Percentiles rank a stretch among this genome's conserved stretches.
Conservation (phyloP, 305 asterid genomes). For the Plantago lanceolata region DNA sequence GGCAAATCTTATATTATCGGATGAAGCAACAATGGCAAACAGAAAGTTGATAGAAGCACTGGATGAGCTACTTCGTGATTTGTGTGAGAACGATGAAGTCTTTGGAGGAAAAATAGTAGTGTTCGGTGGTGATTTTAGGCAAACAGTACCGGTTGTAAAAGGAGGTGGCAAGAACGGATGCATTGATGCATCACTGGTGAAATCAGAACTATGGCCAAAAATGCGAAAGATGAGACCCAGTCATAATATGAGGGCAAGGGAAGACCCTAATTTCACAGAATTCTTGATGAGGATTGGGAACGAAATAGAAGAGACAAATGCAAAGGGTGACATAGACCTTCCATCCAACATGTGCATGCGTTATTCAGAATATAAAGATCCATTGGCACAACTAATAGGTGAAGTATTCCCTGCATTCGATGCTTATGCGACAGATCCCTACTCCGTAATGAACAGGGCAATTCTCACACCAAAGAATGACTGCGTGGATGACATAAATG, state of each 20-base stretch:
- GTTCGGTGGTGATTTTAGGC: conserved; percentile 19
- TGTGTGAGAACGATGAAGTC: background rate
- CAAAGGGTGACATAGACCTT: background rate
- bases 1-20: conserved; percentile 11
- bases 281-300: background rate
- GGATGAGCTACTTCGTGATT: conserved; percentile 2
- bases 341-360: background rate
- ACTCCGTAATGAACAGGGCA: background rate
- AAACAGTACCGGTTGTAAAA: background rate
- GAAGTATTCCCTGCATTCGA: background rate
- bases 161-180: background rate
- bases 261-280: background rate
- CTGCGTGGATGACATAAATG: conserved; percentile 15
- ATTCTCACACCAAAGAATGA: conserved; percentile 6
- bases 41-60: background rate
- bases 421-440: background rate
- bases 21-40: conserved; percentile 24
- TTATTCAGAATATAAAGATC: too few relatives aligned
- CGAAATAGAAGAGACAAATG: background rate
- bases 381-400: background rate
- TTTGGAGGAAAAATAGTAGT: conserved; percentile 24
- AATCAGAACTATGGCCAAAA: background rate
- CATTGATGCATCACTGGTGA: background rate
- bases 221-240: background rate
- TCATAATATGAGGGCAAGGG: background rate